Base-by-base conservation (phyloP, 108 stramenopile genomes). In the Skeletonema marinoi region DNA sequence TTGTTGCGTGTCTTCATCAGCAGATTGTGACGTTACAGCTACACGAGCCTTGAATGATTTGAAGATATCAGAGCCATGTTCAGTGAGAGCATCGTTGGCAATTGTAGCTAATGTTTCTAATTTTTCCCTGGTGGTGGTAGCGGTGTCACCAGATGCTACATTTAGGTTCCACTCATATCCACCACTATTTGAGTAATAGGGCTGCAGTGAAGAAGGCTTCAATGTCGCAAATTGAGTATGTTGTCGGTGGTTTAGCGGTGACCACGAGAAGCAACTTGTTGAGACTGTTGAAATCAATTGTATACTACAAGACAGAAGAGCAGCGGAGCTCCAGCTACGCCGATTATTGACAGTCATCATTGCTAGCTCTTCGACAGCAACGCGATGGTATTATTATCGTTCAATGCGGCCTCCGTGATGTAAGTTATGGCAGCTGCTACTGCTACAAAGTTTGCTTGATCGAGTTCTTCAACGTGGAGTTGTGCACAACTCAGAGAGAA, bases 1-100 rank as follows among this genome's bases (percentile, higher is more conserved):
- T 10, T 32, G 9, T 33, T 66, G 50, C 17, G 50, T 30, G 32
- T 72, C 70, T 36, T 71, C 78, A 3, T 51, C 72, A 3, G 17
- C 44, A 51, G 44, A 16, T n/a, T 58, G 51, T 16, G 56, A 12
- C 10, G 73, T 21, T 54, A 79, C 66, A 58, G 48, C 71, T 30
- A 79, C 78, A 31, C 58, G 70, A 4, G 78, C 78, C 21, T 67
- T 31, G 59, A 79, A 72, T 29, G 66, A 10, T 62, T 66, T 66
- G 17, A 79, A 51, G 38, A 73, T 48, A 21, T 67, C 71, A 1
- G 50, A 11, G 12, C 60, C 71, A 44, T 67, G 71, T 10, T 41
- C 30, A 31, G 12, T 30, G 17, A 79, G 71, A 1, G 71, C 78
- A 12, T 60, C 58, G 65, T 79, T 79, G 71, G 66, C 71, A 8